These are phyloP conservation scores for Euphorbia pulcherrima DNA, from an alignment of 345 rosid species.

Conservation along the genomic window DNA sequence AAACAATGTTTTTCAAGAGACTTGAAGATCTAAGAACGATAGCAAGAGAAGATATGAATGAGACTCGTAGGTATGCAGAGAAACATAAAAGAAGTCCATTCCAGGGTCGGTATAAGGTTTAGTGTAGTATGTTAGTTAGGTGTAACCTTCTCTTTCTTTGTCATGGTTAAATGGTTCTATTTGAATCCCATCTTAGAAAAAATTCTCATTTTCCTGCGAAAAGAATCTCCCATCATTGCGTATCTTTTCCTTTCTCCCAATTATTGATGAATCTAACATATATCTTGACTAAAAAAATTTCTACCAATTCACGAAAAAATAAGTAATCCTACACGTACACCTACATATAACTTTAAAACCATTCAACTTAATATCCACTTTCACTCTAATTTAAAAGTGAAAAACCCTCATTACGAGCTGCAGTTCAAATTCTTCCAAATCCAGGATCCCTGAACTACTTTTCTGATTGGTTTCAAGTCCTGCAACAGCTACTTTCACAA, in stretches of 20 bases:
- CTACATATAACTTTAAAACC: background rate
- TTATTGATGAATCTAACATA: conserved; percentile 14
- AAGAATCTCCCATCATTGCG: conserved; percentile 29
- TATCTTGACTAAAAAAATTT: conserved; percentile 15
- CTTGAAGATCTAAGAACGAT: no score
- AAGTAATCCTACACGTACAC: background rate
- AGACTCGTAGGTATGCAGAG: no score
- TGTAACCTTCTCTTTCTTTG: conserved; percentile 90
- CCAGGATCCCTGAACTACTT: background rate
- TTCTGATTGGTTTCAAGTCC: background rate
- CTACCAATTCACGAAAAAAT: conserved; percentile 6
- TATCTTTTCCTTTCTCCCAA: conserved; percentile 18
- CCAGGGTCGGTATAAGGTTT: no score
- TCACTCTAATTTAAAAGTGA: background rate
- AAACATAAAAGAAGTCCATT: no score
- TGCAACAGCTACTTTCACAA: background rate
- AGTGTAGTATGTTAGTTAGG: no score
- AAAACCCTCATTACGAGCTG: background rate
- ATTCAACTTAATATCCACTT: background rate
- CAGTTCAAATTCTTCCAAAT: background rate
- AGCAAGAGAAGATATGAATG: no score
- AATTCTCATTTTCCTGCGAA: conserved; percentile 66
- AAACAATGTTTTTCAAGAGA: no score
- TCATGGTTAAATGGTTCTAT: conserved; percentile 89
- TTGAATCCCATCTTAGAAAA: conserved; percentile 86